Evolutionary conservation across 306 rosid species (phyloP), one percentile per base, ranked within the genome.

Genomic region (Hippophae rhamnoides): DNA sequence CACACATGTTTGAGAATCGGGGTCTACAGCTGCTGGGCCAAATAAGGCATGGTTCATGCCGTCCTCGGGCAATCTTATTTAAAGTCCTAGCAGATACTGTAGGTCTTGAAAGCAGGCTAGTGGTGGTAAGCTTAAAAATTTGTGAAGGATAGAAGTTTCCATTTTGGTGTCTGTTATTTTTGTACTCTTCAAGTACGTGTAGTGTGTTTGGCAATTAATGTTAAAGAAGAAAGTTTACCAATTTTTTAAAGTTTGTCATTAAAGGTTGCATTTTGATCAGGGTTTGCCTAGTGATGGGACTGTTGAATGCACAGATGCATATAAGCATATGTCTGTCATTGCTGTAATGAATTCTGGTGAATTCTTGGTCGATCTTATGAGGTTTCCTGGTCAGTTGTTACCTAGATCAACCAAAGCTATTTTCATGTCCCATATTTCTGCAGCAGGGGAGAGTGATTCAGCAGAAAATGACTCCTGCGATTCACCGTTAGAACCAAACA

Each of bases 381-480:
- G 99, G 70, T 82, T 80, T 72, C 99, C 99, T 6, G 99, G 99
- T 72, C 90, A 93, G 69, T 61, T 88, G 72, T 60, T 88, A 63
- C 94, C 89, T 41, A 81, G 74, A 53, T 78, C 99, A 68, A 81
- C 97, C 62, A 89, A 84, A 74, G 86, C 95, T 64, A 78, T 93
- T 70, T 80, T 82, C 59, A 84, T 93, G 99, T 80, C 85, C 54
- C 99, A 88, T 81, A 69, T 93, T 69, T 82, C 95, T 8, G 86
- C 87, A 9, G 99, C 90, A n/a, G 99, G 95, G 64, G 99, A 93
- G 77, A 93, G 99, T 68, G 99, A 93, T 80, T 88, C 97, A 55
- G 99, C 99, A 6, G 99, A 93, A 79, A 88, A 93, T 56, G 99
- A 93, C 63, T 93, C 99, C n/a, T 93, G 99, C 74, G 99, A 93